Evolutionary conservation across 2,329 filamentous ascomycete species (phyloP).

Genomic region (Phoma sp.): DNA sequence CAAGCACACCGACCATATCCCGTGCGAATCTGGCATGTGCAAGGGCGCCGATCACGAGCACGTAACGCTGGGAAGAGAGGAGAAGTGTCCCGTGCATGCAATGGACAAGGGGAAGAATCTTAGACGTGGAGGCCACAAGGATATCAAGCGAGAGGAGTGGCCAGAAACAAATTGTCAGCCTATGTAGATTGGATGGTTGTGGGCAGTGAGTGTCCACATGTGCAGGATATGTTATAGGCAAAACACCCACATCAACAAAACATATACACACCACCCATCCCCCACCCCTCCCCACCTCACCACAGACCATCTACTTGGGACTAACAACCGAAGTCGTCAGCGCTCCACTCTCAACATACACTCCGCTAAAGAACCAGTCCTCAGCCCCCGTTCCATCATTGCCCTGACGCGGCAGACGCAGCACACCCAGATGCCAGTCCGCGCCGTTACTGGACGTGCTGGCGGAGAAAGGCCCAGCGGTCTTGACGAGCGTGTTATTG

Average conservation of each 20-base stretch:
- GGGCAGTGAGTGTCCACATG: too few relatives aligned
- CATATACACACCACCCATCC: neutral
- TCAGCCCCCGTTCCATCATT: constrained; percentile 61
- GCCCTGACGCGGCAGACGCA: constrained; percentile 67
- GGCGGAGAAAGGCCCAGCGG: constrained; percentile 65
- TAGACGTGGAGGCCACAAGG: neutral
- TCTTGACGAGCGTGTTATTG: constrained; percentile 61
- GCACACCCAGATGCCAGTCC: constrained; percentile 75
- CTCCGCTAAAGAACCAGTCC: constrained; percentile 75
- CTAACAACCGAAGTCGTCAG: constrained; percentile 44
- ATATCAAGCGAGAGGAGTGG: neutral
- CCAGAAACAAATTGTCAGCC: neutral
- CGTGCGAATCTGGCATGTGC: constrained; percentile 1
- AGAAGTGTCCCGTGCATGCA: neutral
- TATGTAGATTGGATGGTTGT: neutral
- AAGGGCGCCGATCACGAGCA: neutral
- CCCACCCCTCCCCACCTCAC: neutral
- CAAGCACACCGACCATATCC: neutral
- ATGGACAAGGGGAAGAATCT: neutral
- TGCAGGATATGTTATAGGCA: too few relatives aligned
- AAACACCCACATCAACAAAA: neutral
- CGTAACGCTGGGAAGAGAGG: neutral
- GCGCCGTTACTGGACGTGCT: constrained; percentile 70
- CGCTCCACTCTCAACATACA: constrained; percentile 70
- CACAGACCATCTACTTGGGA: constrained; percentile 17